Evolutionary conservation across 306 rosid genomes (phyloP).

Genomic region (Sindora glabra): DNA sequence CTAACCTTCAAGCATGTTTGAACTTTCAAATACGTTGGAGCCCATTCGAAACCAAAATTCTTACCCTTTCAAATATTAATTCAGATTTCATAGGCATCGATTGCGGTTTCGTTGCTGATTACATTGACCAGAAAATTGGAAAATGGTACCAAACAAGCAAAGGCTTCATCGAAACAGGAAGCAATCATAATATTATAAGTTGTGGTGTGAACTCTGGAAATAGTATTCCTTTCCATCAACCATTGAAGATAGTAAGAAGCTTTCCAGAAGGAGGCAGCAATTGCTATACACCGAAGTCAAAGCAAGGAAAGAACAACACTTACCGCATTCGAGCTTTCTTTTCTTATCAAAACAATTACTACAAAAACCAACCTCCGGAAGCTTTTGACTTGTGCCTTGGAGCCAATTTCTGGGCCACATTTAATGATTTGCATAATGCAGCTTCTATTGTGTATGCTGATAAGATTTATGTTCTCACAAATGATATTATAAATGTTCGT

Average conservation of each 20-base stretch:
- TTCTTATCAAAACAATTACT: no score
- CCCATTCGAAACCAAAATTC: no score
- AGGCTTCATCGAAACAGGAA: conserved; percentile 10
- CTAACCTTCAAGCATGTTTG: no score
- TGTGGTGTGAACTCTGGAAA: not conserved
- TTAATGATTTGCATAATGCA: not conserved
- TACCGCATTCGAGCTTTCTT: conserved; percentile 31
- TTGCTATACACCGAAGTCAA: conserved; percentile 18
- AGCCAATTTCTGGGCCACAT: no score
- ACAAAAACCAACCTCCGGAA: no score
- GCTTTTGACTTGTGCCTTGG: no score
- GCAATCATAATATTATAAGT: not conserved
- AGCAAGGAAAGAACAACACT: conserved; percentile 5
- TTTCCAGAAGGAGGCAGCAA: no score
- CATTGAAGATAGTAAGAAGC: conserved; percentile 25
- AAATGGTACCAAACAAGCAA: conserved; percentile 18
- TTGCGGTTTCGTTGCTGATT: conserved; percentile 5
- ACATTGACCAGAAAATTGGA: not conserved
- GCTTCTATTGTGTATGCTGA: not conserved
- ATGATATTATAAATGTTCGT: not conserved
- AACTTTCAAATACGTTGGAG: no score
- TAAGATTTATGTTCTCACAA: not conserved
- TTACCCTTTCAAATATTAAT: no score
- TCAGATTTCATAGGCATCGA: conserved; percentile 28
- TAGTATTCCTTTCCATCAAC: conserved; percentile 28